These are phyloP conservation scores for Kentomonas sorsogonicus DNA, from an alignment of 208 protist genomes.

Conservation along the genomic window DNA sequence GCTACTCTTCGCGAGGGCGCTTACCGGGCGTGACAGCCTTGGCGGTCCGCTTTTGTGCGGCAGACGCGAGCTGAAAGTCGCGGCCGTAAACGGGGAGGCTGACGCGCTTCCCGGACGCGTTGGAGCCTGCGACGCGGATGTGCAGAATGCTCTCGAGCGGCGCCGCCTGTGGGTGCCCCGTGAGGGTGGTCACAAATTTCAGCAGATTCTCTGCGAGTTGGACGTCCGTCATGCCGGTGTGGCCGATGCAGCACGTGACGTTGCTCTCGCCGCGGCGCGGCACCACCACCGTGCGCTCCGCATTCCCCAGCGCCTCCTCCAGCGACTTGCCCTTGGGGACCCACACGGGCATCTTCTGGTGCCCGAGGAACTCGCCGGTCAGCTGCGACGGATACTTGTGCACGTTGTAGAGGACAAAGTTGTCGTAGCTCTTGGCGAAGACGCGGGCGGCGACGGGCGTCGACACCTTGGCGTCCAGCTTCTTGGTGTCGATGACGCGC, in stretches of 20 bases:
- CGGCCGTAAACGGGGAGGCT: constrained; percentile 74
- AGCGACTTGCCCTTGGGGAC: constrained; percentile 49
- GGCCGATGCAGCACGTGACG: constrained; percentile 72
- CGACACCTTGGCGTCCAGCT: constrained; percentile 62
- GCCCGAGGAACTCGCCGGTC: constrained; percentile 82
- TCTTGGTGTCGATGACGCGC: constrained; percentile 80
- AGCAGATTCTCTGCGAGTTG: constrained; percentile 69
- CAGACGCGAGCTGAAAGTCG: constrained; percentile 36
- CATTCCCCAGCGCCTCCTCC: constrained; percentile 27
- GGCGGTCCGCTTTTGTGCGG: no score
- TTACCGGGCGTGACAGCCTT: constrained; percentile 3
- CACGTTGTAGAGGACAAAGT: constrained; percentile 75
- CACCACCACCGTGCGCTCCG: constrained; percentile 61
- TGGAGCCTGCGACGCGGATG: constrained; percentile 72
- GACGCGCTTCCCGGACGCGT: constrained; percentile 49
- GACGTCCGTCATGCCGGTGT: constrained; percentile 55
- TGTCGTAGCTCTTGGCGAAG: constrained; percentile 82
- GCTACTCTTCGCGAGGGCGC: constrained; percentile 6
- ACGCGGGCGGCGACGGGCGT: constrained; percentile 76
- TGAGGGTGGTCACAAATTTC: constrained; percentile 58
- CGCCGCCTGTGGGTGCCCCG: constrained; percentile 44
- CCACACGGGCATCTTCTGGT: constrained; percentile 76
- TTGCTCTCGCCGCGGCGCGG: constrained; percentile 70
- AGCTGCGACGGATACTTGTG: constrained; percentile 75
- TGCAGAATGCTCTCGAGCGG: constrained; percentile 59